Evolutionary conservation across 805 yeast genomes (phyloP).

Genomic region (Zygosaccharomyces siamensis): DNA sequence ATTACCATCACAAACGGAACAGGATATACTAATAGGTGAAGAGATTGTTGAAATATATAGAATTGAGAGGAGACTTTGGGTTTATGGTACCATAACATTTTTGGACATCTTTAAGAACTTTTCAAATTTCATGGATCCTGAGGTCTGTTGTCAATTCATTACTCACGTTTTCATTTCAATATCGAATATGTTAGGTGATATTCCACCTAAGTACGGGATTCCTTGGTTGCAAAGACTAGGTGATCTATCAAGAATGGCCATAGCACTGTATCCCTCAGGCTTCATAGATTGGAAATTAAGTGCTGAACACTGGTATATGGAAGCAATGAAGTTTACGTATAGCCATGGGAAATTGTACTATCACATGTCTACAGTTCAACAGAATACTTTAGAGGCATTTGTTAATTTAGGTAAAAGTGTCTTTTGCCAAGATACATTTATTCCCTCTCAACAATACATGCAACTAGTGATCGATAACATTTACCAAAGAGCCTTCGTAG

Average conservation of each 20-base stretch:
- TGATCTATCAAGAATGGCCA: slow-evolving; percentile 82
- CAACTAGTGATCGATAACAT: slow-evolving; percentile 75
- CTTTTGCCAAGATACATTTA: slow-evolving; percentile 75
- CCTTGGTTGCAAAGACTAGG: slow-evolving; percentile 82
- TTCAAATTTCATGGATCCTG: slow-evolving; percentile 70
- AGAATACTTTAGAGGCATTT: slow-evolving; percentile 62
- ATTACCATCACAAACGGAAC: slow-evolving; percentile 59
- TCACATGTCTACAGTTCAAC: slow-evolving; percentile 84
- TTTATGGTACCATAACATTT: slow-evolving; percentile 78
- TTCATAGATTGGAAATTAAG: slow-evolving; percentile 82
- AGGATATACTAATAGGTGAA: slow-evolving; percentile 45
- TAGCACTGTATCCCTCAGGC: slow-evolving; percentile 72
- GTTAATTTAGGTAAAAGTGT: slow-evolving; percentile 77
- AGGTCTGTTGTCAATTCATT: slow-evolving; percentile 69
- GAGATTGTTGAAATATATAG: slow-evolving; percentile 73
- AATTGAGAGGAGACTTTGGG: slow-evolving; percentile 78
- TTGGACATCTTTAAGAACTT: slow-evolving; percentile 72
- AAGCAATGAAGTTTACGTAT: slow-evolving; percentile 66
- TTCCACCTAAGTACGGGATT: slow-evolving; percentile 34
- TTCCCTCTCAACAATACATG: slow-evolving; percentile 75
- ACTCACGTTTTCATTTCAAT: slow-evolving; percentile 60
- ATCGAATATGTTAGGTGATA: slow-evolving; percentile 39
- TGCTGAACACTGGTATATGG: slow-evolving; percentile 78
- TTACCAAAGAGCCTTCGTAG: slow-evolving; percentile 48
- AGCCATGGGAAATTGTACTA: slow-evolving; percentile 85